Conservation (phyloP, 2,329 filamentous ascomycete species). For the Metarhizium robertsii region DNA sequence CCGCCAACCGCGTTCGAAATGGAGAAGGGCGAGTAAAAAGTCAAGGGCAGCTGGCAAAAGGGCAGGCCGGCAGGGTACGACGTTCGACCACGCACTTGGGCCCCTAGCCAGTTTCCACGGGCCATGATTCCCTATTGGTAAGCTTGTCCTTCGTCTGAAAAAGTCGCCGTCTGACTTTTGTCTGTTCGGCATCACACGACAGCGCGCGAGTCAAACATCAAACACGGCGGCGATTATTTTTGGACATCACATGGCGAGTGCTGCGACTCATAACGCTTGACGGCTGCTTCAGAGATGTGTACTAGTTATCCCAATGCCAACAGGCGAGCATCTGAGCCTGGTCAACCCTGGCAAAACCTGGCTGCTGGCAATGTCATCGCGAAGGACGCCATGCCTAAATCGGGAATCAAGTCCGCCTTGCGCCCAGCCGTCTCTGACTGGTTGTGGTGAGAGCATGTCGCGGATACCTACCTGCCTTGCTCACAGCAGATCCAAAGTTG, state of each 20-base stretch:
- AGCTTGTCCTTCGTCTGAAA: neutral
- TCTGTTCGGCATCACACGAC: neutral
- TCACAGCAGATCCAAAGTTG: neutral
- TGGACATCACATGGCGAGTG: neutral
- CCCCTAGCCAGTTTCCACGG: neutral
- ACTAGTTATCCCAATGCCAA: neutral
- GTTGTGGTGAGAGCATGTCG: neutral
- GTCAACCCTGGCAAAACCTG: neutral
- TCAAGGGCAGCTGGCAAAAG: neutral
- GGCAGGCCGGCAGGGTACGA: neutral
- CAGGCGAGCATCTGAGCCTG: neutral
- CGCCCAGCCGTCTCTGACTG: neutral
- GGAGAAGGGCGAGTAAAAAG: neutral
- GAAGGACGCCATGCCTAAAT: slow-evolving; percentile 7
- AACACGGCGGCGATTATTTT: slow-evolving; percentile 1
- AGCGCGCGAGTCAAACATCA: slow-evolving; percentile 1
- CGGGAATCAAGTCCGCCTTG: slow-evolving; percentile 13
- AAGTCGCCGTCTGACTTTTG: neutral
- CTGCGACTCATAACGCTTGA: neutral
- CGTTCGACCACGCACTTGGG: neutral
- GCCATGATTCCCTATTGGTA: neutral
- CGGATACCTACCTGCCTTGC: neutral
- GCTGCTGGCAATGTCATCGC: neutral
- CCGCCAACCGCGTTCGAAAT: neutral
- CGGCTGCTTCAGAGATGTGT: neutral